Evolutionary conservation across 805 yeast genomes (phyloP), one percentile per base, ranked within the genome.

Genomic region (Monosporozyma aerobia): DNA sequence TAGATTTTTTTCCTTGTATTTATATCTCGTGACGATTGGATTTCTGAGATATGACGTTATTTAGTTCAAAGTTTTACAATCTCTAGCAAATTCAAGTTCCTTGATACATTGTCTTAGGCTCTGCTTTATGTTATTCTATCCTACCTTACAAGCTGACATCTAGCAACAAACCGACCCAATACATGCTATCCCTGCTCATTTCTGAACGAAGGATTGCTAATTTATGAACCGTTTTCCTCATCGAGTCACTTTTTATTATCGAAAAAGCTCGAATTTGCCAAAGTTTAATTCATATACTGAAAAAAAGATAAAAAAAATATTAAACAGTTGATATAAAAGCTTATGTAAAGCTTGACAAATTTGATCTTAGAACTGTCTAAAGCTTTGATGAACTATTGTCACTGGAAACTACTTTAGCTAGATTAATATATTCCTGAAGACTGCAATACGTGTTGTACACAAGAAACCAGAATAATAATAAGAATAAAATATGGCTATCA

Each of bases 401-500:
- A 5, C 3, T 35, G 16, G 39, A 35, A 16, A 14, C 7, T 14
- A 14, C 3, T 35, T 35, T 46, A 32, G 27, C 16, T 30, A 46
- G n/a, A 32, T 30, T 32, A 32, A 30, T 5, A 33, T 33, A 14
- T 5, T 35, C n/a, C n/a, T 9, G 10, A 11, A 11, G 37, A 32
- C 13, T 7, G 37, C 3, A 32, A 35, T 35, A 35, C 39, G 5
- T n/a, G 14, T 14, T 13, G 16, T 13, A 11, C 4, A 32, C 35
- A 3, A 13, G 4, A 22, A 14, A 19, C 19, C 25, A 30, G 39
- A 48, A 6, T 8, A 30, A 13, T 4, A 22, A 13, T 2, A 22
- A 23, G 33, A n/a, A 27, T 2, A 27, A 53, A 23, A n/a, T 19
- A 58, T 58, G 60, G 49, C 59, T 25, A 53, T 86, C 9, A 73